Percentiles rank a stretch among this genome's conserved stretches.
These are phyloP conservation scores for Pythium dissotocum DNA, from an alignment of 352 stramenopile genomes.

Conservation along the genomic window DNA sequence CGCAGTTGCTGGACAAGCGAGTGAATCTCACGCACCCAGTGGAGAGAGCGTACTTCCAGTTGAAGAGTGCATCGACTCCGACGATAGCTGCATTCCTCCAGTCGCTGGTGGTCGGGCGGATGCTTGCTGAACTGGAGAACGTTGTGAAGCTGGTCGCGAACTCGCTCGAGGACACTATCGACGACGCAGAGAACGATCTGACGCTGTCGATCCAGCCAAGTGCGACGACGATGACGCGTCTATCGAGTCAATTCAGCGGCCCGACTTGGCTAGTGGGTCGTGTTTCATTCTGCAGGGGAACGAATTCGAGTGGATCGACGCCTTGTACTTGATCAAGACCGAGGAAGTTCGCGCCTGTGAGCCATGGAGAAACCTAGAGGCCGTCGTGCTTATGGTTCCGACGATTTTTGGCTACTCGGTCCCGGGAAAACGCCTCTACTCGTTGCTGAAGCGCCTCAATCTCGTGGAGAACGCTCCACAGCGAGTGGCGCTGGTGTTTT, in stretches of 20 bases:
- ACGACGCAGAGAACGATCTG: not conserved
- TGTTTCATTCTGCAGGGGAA: not conserved
- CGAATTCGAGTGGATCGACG: not conserved
- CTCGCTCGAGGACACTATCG: too few relatives aligned
- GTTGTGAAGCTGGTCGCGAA: too few relatives aligned
- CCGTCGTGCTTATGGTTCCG: not conserved
- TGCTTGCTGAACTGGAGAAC: too few relatives aligned
- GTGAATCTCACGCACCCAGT: not conserved
- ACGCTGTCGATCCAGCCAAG: not conserved
- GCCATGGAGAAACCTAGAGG: not conserved
- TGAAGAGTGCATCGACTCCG: not conserved
- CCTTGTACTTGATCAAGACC: not conserved
- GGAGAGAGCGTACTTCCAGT: not conserved
- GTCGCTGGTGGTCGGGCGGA: too few relatives aligned
- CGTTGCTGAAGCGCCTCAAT: not conserved
- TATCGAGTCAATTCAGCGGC: not conserved
- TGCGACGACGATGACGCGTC: not conserved
- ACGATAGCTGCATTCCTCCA: too few relatives aligned
- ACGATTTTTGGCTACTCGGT: not conserved
- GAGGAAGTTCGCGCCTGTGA: not conserved
- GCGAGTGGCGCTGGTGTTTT: not conserved
- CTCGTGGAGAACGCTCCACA: not conserved
- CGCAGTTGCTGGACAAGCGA: not conserved
- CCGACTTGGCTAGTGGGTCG: not conserved
- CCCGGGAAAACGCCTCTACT: not conserved